A percentile compares a stretch with the other conserved stretches of the same genome.
These are phyloP conservation scores for Cardamine occulta DNA, from an alignment of 345 rosid species.

Conservation along the genomic window DNA sequence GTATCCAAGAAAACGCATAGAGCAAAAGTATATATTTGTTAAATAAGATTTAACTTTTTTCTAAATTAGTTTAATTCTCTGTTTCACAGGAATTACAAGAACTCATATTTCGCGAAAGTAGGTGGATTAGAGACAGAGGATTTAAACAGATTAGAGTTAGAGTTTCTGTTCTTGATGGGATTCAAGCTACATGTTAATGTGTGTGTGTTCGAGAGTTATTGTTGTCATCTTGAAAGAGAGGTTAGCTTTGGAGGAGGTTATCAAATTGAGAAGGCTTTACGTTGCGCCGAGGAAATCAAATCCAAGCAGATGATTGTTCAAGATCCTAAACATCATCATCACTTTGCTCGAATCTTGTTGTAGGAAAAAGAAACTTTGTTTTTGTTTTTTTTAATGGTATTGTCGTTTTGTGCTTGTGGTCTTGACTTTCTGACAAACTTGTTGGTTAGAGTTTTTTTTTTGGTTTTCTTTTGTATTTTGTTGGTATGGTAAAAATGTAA, in stretches of 20 bases:
- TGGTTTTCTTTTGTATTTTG: too few species aligned
- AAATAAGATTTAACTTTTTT: not conserved
- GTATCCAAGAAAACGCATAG: slow-evolving; percentile 22
- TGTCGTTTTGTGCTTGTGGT: slow-evolving; percentile 29
- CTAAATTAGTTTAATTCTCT: slow-evolving; percentile 10
- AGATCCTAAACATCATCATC: slow-evolving; percentile 47
- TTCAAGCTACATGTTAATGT: slow-evolving; percentile 86
- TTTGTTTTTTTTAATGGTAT: not conserved
- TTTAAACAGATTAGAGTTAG: slow-evolving; percentile 72
- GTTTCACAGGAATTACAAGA: slow-evolving; percentile 72
- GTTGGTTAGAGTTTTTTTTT: slow-evolving; percentile 18
- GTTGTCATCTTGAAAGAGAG: slow-evolving; percentile 87
- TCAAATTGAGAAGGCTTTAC: slow-evolving; percentile 73
- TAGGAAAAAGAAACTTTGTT: slow-evolving; percentile 39
- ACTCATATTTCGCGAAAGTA: slow-evolving; percentile 82
- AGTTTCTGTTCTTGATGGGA: slow-evolving; percentile 79
- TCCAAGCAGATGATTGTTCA: slow-evolving; percentile 53
- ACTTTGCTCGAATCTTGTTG: slow-evolving; percentile 59
- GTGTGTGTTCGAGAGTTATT: slow-evolving; percentile 87
- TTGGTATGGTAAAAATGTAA: slow-evolving; percentile 28
- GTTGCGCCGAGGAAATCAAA: slow-evolving; percentile 86
- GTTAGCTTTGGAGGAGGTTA: slow-evolving; percentile 87
- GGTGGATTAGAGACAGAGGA: slow-evolving; percentile 76
- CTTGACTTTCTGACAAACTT: slow-evolving; percentile 38
- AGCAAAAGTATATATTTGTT: not conserved